Base-by-base conservation (phyloP, 768 basidiomycete species). In the Infundibulicybe gibba region DNA sequence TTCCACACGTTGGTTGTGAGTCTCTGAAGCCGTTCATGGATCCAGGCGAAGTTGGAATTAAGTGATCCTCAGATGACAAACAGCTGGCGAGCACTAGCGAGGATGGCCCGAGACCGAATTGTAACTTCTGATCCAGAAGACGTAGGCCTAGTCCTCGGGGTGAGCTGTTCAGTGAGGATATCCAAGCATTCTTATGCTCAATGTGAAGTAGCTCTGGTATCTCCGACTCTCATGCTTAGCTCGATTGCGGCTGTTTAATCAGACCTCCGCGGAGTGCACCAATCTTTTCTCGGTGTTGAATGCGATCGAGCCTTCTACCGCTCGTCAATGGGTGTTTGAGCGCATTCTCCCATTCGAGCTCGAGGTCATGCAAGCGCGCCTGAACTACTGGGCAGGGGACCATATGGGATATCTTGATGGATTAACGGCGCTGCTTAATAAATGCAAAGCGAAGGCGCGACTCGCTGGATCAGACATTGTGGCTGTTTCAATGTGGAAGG, bases 41-140 rank as follows among this genome's bases (percentile, higher is more conserved):
- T 58, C 53, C 30, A 40, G 43, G 49, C 43, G 21, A n/a, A 6
- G 20, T 35, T 40, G 34, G 14, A 19, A 37, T 48, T 51, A 19
- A 38, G 35, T 38, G 35, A 10, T 19, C 6, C 35, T 55, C 49
- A 92, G 90, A 90, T 90, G 85, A 82, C 86, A 34, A 92, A 93
- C 56, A 89, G 85, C 59, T 93, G 90, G 90, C 75, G 90, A 44
- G 80, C 90, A 1, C 58, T 92, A 45, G 90, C 90, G n/a, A 76
- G 70, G 52, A 89, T 90, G 86, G 88, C 90, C 31, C 77, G 85
- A 58, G 90, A 92, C 61, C 73, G 81, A 30, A 77, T 92, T 45
- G 81, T 91, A 16, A 70, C 74, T 14, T 70, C 85, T 42, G 75
- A 86, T 53, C 87, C 90, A 0, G 81, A 81, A 52, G 85, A 90